Base-by-base conservation (phyloP, 192 early-diverging fungal species). In the Mortierella hygrophila region DNA sequence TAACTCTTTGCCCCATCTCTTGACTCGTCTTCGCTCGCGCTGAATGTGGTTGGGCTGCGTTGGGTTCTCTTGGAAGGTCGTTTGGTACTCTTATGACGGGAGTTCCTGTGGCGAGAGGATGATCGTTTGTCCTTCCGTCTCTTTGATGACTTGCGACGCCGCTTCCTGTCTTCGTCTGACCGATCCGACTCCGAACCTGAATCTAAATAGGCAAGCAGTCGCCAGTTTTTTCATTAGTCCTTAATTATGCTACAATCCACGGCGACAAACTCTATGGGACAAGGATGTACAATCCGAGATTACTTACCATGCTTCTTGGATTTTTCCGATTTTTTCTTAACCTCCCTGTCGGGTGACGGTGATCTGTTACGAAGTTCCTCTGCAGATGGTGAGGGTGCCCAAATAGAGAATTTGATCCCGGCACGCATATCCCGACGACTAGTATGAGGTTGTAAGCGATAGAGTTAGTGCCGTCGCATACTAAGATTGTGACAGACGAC, bases 371-470 rank as follows among this genome's bases (percentile, higher is more conserved):
- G 68, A 21, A 92, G 90, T 37, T 92, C 92, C 55, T 87, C 90
- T 32, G 80, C 88, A 0, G 93, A 90, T 18, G 92, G 93, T 1
- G 93, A 92, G 23, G 90, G 74, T 15, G 91, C 85, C 93, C 93
- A 93, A 32, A 93, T 91, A 0, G 91, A 90, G 52, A 90, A 89
- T 32, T 82, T 49, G 41, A 76, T 90, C 3, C 82, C 77, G 32
- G 90, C 76, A 7, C 92, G 85, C 55, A 92, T 76, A 0, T 77
- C 82, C 32, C 87, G 82, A 44, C 92, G 77, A 41, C 84, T 75
- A 29, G 69, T 78, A 54, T 86, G 69, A 11, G 57, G 8, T n/a
- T 46, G 9, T 10, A 73, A 38, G 26, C 10, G 54, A 54, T n/a
- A 26, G 2, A 8, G 38, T 73, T n/a, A 32, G 26, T 26, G 20